Percentiles rank a stretch among this genome's conserved stretches.
phyloP scores from a whole-genome alignment of 2,329 filamentous ascomycete species.

The Nothophaeocryptopus gaeumannii region DNA sequence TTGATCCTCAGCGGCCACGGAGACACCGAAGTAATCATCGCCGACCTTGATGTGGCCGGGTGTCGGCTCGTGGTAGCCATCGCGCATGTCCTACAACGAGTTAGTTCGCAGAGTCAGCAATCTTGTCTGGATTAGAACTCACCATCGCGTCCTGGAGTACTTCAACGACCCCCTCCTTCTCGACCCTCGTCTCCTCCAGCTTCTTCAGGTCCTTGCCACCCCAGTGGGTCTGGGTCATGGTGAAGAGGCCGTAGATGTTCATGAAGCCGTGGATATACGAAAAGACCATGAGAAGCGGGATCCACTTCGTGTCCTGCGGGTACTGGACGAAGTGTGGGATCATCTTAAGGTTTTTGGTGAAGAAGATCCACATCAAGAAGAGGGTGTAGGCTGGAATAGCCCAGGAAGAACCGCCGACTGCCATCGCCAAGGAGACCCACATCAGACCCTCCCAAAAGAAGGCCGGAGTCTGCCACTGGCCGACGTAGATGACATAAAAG shows the following conservation, averaged over 20 bases:
- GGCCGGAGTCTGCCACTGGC: slow-evolving; percentile 56
- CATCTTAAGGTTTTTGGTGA: slow-evolving; percentile 59
- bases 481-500: slow-evolving; percentile 56
- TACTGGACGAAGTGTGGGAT: slow-evolving; percentile 52
- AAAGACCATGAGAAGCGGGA: slow-evolving; percentile 54
- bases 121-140: slow-evolving; percentile 1
- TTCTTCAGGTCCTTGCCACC: slow-evolving; percentile 28
- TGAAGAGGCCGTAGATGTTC: slow-evolving; percentile 57
- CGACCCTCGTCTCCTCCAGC: slow-evolving; percentile 21
- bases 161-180: slow-evolving; percentile 17
- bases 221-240: slow-evolving; percentile 37
- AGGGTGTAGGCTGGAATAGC: slow-evolving; percentile 7
- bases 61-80: slow-evolving; percentile 14
- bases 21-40: slow-evolving; percentile 20
- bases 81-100: slow-evolving; percentile 10
- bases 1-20: too few relatives aligned
- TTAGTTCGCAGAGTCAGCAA: neutral
- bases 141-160: slow-evolving; percentile 19
- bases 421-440: slow-evolving; percentile 34
- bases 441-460: slow-evolving; percentile 52
- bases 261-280: slow-evolving; percentile 58
- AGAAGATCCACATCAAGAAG: slow-evolving; percentile 48
- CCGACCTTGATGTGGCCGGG: slow-evolving; percentile 17
- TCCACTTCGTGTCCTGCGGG: slow-evolving; percentile 51
- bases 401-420: slow-evolving; percentile 15